Base-by-base conservation (phyloP, 2,329 filamentous ascomycete genomes). In the Pleurostoma richardsiae region DNA sequence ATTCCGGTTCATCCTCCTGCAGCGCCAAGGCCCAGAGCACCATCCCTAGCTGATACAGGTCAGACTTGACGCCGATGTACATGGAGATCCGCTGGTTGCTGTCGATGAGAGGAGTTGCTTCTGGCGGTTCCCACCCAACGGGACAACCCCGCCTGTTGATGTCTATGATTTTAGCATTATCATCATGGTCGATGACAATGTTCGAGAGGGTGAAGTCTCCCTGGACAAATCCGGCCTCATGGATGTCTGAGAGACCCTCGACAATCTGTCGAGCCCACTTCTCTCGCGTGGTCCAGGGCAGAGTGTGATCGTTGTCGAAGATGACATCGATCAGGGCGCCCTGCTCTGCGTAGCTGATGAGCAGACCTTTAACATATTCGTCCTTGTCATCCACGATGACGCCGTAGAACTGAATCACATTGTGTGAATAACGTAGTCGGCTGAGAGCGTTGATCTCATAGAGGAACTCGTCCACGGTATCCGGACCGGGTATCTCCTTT, bases 41-140 rank as follows among this genome's bases (percentile, higher is more conserved):
- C 94, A 99, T 99, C 4, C 94, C 94, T 4, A 97, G 77, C 66
- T 99, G 94, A 59, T 87, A 99, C 1, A 99, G 74, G 66, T 99
- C 94, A 1, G 92, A 96, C 68, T 99, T 99, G 62, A 96, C 90
- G 10, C 94, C 92, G 61, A 99, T 97, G 60, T 95, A 96, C 85
- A 97, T 96, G 41, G 88, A 87, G 45, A 99, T 91, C 30, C 90
- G 81, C 65, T 96, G 91, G 48, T 88, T 88, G 64, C 85, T 91
- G 54, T 92, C 85, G 50, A 97, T 90, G 46, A 97, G 81, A 5
- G 81, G 79, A 11, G 85, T 86, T 47, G 95, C 86, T 67, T 99
- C 94, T 4, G 94, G 94, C 3, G 94, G 91, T 56, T 99, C 94
- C 94, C 94, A 99, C 28, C 92, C 92, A 4, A 97, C 88, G 0